A percentile compares a stretch with the other conserved stretches of the same genome.
Conservation (phyloP, 805 yeast genomes). For the Saturnispora serradocipensis region DNA sequence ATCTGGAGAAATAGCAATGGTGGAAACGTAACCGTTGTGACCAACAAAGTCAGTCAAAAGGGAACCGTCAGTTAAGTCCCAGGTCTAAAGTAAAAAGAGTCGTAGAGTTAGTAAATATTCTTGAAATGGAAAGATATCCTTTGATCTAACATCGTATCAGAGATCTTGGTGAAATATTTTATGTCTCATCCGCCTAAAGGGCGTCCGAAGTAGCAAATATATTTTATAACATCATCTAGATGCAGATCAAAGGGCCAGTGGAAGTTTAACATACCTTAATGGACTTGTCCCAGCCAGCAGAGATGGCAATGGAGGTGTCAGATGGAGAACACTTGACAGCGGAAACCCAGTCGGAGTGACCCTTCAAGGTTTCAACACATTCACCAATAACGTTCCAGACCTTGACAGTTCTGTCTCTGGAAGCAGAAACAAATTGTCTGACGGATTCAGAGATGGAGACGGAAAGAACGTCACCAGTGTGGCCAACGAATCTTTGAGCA, state of each 20-base stretch:
- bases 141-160: slow-evolving; percentile 45
- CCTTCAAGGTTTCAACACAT: slow-evolving; percentile 87
- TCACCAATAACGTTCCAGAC: slow-evolving; percentile 99
- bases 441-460: slow-evolving; percentile 94
- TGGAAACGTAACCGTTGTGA: slow-evolving; percentile 98
- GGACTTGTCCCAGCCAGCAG: slow-evolving; percentile 98
- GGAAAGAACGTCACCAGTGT: slow-evolving; percentile 94
- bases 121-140: neutral
- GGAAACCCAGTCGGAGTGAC: slow-evolving; percentile 99
- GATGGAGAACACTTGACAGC: slow-evolving; percentile 94
- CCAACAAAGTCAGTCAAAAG: slow-evolving; percentile 95
- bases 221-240: slow-evolving; percentile 55
- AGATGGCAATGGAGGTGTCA: slow-evolving; percentile 67
- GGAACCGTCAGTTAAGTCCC: slow-evolving; percentile 73
- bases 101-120: slow-evolving; percentile 4
- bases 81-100: slow-evolving; percentile 48
- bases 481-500: slow-evolving; percentile 94
- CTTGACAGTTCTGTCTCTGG: slow-evolving; percentile 98
- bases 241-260: slow-evolving; percentile 7
- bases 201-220: slow-evolving; percentile 99
- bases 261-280: slow-evolving; percentile 67
- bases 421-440: slow-evolving; percentile 97
- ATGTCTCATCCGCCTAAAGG: slow-evolving; percentile 86
- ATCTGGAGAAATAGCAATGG: slow-evolving; percentile 98
- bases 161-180: slow-evolving; percentile 93